These are phyloP conservation scores for Lyophyllum shimeji DNA, from an alignment of 768 basidiomycete genomes.

Conservation along the genomic window DNA sequence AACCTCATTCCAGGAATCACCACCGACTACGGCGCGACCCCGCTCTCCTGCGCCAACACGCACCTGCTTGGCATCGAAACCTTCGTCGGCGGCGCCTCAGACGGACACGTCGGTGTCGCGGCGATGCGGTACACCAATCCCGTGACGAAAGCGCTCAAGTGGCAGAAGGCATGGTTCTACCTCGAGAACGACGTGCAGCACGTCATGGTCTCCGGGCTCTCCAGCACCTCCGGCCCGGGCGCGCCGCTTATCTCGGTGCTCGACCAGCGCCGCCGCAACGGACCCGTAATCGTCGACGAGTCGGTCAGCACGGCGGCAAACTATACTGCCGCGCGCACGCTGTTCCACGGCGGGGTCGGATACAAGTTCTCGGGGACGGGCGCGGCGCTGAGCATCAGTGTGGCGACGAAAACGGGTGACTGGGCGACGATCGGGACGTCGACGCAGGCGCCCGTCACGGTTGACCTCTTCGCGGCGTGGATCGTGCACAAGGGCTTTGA, in stretches of 20 bases:
- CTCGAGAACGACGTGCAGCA: slow-evolving; percentile 60
- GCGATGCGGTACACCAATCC: slow-evolving; percentile 74
- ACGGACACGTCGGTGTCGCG: slow-evolving; percentile 55
- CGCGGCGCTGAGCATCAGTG: slow-evolving; percentile 40
- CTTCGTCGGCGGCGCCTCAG: slow-evolving; percentile 70
- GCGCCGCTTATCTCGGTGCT: slow-evolving; percentile 60
- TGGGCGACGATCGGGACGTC: slow-evolving; percentile 69
- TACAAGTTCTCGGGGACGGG: slow-evolving; percentile 39
- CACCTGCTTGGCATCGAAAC: slow-evolving; percentile 44
- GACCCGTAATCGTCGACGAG: slow-evolving; percentile 46
- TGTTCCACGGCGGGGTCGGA: slow-evolving; percentile 69
- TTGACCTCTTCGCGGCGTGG: slow-evolving; percentile 50
- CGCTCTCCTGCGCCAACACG: slow-evolving; percentile 47
- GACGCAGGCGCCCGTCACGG: slow-evolving; percentile 48
- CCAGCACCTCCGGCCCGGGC: slow-evolving; percentile 38
- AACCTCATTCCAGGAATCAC: slow-evolving; percentile 75
- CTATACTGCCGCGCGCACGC: slow-evolving; percentile 27
- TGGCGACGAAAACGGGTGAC: slow-evolving; percentile 45
- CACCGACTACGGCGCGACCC: slow-evolving; percentile 59
- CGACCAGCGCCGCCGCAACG: slow-evolving; percentile 57
- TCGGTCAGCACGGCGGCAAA: background rate
- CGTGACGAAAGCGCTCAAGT: slow-evolving; percentile 48
- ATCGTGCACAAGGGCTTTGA: slow-evolving; percentile 27
- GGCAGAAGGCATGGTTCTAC: slow-evolving; percentile 79
- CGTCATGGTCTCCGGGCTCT: slow-evolving; percentile 56